phyloP scores from a whole-genome alignment of 768 basidiomycete genomes.

The Russula earlei region DNA sequence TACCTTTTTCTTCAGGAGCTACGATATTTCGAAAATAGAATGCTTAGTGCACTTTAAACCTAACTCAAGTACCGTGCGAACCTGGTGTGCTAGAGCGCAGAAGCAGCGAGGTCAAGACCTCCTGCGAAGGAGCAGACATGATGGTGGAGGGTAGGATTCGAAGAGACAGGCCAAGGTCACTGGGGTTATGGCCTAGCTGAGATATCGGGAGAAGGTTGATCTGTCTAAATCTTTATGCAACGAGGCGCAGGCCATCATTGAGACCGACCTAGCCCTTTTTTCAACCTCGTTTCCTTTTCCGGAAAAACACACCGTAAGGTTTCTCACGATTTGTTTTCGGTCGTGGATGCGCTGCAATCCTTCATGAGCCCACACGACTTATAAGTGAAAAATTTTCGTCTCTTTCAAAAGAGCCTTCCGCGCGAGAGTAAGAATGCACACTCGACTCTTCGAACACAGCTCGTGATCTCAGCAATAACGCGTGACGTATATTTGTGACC shows the following conservation, averaged over 20 bases:
- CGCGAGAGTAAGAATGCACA: too few species aligned
- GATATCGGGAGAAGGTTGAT: constrained; percentile 9
- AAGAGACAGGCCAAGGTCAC: not conserved
- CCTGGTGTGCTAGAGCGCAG: constrained; percentile 21
- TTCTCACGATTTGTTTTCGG: constrained; percentile 2
- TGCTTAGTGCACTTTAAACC: not conserved
- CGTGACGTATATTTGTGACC: not conserved
- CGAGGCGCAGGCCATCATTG: not conserved
- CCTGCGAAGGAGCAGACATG: constrained; percentile 13
- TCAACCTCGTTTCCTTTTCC: constrained; percentile 15
- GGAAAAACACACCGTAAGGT: not conserved
- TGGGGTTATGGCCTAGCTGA: not conserved
- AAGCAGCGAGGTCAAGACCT: constrained; percentile 19
- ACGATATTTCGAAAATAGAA: not conserved
- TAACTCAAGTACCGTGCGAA: not conserved
- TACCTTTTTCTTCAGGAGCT: constrained; percentile 21
- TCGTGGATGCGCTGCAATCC: not conserved
- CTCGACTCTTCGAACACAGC: too few species aligned
- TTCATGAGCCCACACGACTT: too few species aligned
- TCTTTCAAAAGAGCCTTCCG: too few species aligned
- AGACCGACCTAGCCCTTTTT: not conserved
- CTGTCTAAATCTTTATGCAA: constrained; percentile 12
- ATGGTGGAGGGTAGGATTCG: not conserved
- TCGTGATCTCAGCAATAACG: too few species aligned
- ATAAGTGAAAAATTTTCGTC: too few species aligned